A percentile compares a stretch with the other conserved stretches of the same genome.
Conservation (phyloP, 345 rosid species). For the Salix koriyanagi region DNA sequence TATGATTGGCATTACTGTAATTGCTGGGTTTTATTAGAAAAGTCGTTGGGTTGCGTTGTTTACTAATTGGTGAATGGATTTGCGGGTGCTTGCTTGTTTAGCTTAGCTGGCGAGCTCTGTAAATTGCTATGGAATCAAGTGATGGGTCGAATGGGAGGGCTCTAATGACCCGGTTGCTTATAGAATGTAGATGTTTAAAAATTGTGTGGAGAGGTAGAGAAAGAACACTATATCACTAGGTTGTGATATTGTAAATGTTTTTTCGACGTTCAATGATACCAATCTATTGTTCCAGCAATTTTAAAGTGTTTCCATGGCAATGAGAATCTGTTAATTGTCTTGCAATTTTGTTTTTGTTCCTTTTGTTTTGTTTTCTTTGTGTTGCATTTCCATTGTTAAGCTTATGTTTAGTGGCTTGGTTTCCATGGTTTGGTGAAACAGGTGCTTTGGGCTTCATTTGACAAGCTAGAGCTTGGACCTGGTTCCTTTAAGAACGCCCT, state of each 20-base stretch:
- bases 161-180: not conserved
- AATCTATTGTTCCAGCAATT: not conserved
- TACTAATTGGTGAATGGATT: not conserved
- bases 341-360: not conserved
- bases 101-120: not conserved
- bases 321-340: not conserved
- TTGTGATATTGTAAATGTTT: not conserved
- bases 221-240: not conserved
- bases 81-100: not conserved
- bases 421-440: conserved; percentile 33
- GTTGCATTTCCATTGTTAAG: not conserved
- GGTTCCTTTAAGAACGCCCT: conserved; percentile 63
- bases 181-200: not conserved
- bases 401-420: not conserved
- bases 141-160: not conserved
- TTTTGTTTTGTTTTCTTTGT: not conserved
- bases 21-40: not conserved
- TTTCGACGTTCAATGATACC: not conserved
- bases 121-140: not conserved
- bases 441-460: conserved; percentile 92
- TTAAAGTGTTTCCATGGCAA: not conserved
- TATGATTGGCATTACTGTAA: not conserved
- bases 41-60: not conserved
- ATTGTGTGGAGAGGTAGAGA: not conserved
- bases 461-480: conserved; percentile 56